These are phyloP conservation scores for Sporothrix mexicana DNA, from an alignment of 2,329 filamentous ascomycete genomes.

Conservation along the genomic window DNA sequence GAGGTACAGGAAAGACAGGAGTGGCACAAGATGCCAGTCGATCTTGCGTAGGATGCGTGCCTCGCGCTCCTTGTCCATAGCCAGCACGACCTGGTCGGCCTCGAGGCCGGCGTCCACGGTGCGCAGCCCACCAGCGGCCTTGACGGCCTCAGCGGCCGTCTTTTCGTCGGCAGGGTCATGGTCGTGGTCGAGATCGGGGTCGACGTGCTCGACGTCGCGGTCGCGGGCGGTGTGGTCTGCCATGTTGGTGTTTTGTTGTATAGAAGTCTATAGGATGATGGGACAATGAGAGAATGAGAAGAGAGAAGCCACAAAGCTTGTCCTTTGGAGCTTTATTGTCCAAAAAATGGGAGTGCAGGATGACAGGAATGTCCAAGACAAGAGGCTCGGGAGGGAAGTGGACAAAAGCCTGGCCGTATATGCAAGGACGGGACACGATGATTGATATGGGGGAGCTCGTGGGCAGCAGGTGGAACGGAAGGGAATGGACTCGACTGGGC, in stretches of 20 bases:
- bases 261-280: not conserved
- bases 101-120: constrained; percentile 32
- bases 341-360: not conserved
- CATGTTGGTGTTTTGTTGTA: not conserved
- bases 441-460: not conserved
- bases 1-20: constrained; percentile 36
- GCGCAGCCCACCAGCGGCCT: constrained; percentile 23
- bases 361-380: not conserved
- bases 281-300: not conserved
- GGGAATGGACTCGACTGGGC: not conserved
- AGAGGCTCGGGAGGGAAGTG: not conserved
- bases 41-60: constrained; percentile 35
- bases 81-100: constrained; percentile 29
- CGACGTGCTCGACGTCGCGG: constrained; percentile 31
- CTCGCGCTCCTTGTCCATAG: constrained; percentile 30
- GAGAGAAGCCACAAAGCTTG: not conserved
- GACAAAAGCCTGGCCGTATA: constrained; percentile 11
- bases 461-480: not conserved
- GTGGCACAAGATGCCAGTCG: constrained; percentile 33
- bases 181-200: constrained; percentile 11
- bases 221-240: constrained; percentile 5
- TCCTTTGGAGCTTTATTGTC: not conserved
- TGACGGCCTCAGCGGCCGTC: not conserved
- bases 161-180: constrained; percentile 22
- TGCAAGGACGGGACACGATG: not conserved